phyloP scores from a whole-genome alignment of 225 moss, liverwort and hornwort species.

The Marchantia polymorpha region DNA sequence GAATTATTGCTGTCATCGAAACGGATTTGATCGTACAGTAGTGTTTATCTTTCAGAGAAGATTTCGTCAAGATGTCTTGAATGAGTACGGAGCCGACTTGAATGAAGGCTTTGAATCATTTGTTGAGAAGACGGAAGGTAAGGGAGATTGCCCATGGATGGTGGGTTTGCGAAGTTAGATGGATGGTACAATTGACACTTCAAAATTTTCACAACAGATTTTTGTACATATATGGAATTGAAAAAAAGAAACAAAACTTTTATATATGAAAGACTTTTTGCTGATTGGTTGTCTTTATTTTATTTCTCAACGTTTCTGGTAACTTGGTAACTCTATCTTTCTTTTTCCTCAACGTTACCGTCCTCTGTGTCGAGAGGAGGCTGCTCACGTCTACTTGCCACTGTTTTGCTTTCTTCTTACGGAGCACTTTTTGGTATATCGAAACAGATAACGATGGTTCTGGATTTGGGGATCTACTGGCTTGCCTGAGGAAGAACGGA shows the following conservation, averaged over 20 bases:
- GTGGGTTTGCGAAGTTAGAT: too few species aligned
- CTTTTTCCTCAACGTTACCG: too few species aligned
- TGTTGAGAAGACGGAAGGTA: constrained; percentile 81
- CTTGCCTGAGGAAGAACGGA: constrained; percentile 85
- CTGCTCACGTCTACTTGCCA: too few species aligned
- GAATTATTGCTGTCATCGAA: background rate
- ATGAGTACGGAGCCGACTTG: constrained; percentile 69
- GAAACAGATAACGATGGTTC: constrained; percentile 60
- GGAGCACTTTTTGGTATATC: background rate
- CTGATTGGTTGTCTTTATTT: background rate
- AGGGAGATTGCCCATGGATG: background rate
- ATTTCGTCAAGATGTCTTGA: constrained; percentile 70
- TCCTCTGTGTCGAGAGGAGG: too few species aligned
- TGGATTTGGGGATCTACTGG: constrained; percentile 86
- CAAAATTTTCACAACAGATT: too few species aligned
- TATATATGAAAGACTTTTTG: too few species aligned
- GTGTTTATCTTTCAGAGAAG: constrained; percentile 27
- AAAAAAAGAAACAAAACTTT: too few species aligned
- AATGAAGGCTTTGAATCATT: constrained; percentile 89
- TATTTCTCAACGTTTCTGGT: background rate
- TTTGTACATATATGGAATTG: too few species aligned
- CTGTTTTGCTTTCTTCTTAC: background rate
- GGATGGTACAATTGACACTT: too few species aligned
- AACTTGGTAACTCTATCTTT: too few species aligned
- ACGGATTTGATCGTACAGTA: background rate